A percentile compares a stretch with the other conserved stretches of the same genome.
These are phyloP conservation scores for Pyricularia pennisetigena DNA, from an alignment of 2,329 filamentous ascomycete species.

Conservation along the genomic window DNA sequence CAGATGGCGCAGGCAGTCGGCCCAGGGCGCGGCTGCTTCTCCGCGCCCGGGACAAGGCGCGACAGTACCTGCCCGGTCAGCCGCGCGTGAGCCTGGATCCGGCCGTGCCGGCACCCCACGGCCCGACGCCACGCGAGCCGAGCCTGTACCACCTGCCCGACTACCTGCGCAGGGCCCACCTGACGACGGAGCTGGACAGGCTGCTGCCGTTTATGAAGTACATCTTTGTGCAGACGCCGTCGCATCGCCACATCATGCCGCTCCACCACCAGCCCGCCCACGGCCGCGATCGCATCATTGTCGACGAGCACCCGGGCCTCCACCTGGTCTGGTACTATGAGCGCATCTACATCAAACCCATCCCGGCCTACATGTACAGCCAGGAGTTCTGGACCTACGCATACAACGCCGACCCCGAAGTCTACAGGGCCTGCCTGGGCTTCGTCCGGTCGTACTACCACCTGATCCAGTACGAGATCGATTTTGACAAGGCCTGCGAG, in stretches of 20 bases:
- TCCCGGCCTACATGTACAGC: constrained; percentile 25
- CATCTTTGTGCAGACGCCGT: constrained; percentile 17
- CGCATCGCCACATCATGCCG: constrained; percentile 17
- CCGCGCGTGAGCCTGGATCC: constrained; percentile 14
- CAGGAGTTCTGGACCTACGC: constrained; percentile 22
- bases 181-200: constrained; percentile 12
- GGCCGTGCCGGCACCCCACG: neutral
- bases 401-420: constrained; percentile 9
- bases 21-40: neutral
- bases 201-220: constrained; percentile 16
- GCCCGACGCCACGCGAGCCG: neutral
- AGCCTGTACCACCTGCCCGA: constrained; percentile 8
- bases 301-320: constrained; percentile 28
- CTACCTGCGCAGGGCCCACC: constrained; percentile 13
- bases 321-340: constrained; percentile 31
- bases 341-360: constrained; percentile 30
- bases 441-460: constrained; percentile 24
- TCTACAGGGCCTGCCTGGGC: constrained; percentile 19
- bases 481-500: constrained; percentile 21
- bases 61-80: constrained; percentile 15
- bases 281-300: constrained; percentile 22
- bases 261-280: constrained; percentile 28
- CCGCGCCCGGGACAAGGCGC: neutral
- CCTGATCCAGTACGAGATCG: constrained; percentile 23
- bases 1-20: neutral